Evolutionary conservation across 352 stramenopile species (phyloP).

Genomic region (Achlya hypogyna): DNA sequence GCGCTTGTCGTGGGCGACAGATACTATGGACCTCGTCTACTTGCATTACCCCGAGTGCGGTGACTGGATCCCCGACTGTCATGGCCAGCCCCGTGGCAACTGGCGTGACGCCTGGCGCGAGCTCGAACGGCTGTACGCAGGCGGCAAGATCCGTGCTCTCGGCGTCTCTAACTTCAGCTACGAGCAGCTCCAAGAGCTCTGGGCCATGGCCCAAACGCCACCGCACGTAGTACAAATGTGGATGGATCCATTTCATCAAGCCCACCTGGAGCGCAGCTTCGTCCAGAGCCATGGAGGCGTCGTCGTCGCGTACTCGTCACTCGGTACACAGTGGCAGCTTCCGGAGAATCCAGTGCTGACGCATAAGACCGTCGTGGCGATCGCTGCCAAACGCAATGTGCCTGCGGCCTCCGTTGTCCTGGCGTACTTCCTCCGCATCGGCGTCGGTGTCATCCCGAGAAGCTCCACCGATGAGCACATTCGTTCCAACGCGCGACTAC

Average conservation of each 20-base stretch:
- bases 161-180: conserved; percentile 35
- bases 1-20: conserved; percentile 23
- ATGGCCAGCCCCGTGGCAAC: conserved; percentile 27
- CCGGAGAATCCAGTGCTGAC: background rate
- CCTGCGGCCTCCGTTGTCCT: conserved; percentile 34
- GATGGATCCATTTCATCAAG: conserved; percentile 64
- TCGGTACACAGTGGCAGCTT: conserved; percentile 48
- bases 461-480: conserved; percentile 35
- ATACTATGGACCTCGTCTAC: conserved; percentile 38
- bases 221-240: conserved; percentile 58
- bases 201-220: conserved; percentile 26
- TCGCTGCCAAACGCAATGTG: conserved; percentile 27
- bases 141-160: conserved; percentile 32
- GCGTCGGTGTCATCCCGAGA: conserved; percentile 28
- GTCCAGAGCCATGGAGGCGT: conserved; percentile 31
- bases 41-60: conserved; percentile 56
- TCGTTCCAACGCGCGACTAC: conserved; percentile 24
- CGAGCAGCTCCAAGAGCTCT: conserved; percentile 30
- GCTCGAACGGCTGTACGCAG: conserved; percentile 33
- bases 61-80: conserved; percentile 26
- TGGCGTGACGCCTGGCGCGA: conserved; percentile 46
- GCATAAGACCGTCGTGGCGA: conserved; percentile 29
- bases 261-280: conserved; percentile 24
- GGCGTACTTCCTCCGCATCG: conserved; percentile 33
- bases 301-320: conserved; percentile 46